Evolutionary conservation across 164 flowering plant species (phyloP).

Genomic region (Paratinospora sagittata): DNA sequence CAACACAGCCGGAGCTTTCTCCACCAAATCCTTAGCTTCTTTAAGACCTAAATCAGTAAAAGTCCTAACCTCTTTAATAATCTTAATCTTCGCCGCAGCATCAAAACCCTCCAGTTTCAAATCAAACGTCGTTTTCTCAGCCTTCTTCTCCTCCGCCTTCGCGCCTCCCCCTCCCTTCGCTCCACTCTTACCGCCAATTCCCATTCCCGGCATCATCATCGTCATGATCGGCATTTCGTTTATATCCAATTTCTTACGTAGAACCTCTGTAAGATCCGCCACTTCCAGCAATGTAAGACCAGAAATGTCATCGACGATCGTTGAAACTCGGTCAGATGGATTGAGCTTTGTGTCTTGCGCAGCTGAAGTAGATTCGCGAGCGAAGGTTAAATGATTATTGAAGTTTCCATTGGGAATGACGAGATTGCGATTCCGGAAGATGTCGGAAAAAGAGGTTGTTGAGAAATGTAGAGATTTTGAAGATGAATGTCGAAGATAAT

Average conservation of each 20-base stretch:
- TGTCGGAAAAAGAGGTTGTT: neutral
- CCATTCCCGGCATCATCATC: conserved; percentile 88
- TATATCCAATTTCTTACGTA: conserved; percentile 51
- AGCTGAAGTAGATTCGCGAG: conserved; percentile 11
- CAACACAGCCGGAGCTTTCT: conserved; percentile 29
- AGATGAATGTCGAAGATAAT: neutral
- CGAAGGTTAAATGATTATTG: conserved; percentile 8
- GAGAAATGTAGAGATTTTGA: neutral
- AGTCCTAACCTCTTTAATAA: conserved; percentile 84
- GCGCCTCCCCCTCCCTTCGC: conserved; percentile 31
- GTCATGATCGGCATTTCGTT: conserved; percentile 72
- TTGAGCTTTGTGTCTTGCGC: conserved; percentile 9
- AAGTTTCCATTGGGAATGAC: neutral
- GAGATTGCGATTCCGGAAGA: conserved; percentile 1
- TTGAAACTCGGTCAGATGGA: conserved; percentile 38
- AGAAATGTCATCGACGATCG: conserved; percentile 63
- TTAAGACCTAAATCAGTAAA: conserved; percentile 54
- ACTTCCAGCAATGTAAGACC: conserved; percentile 64
- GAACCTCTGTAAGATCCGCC: conserved; percentile 57
- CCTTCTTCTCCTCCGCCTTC: conserved; percentile 50
- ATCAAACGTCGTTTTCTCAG: conserved; percentile 80
- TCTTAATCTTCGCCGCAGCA: conserved; percentile 74
- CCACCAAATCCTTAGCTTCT: conserved; percentile 40
- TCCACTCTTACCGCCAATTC: conserved; percentile 30
- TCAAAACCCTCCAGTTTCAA: conserved; percentile 80